Percentiles rank a stretch among this genome's conserved stretches.
These are phyloP conservation scores for Candida namnaoensis DNA, from an alignment of 805 yeast species.

Conservation along the genomic window DNA sequence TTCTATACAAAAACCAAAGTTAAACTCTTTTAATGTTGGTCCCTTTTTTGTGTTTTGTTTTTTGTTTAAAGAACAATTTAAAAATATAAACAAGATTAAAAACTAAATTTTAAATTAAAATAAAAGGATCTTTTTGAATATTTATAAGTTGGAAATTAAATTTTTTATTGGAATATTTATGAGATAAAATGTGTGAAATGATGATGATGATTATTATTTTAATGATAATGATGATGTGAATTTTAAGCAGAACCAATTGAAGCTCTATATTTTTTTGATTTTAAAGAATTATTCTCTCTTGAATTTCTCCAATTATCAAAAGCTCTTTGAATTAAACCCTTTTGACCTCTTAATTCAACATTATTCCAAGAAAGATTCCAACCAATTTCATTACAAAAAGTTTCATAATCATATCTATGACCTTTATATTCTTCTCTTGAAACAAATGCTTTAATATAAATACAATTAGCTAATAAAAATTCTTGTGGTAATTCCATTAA, in stretches of 20 bases:
- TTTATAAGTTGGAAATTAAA: too few species aligned
- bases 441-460: constrained; percentile 38
- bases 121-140: too few species aligned
- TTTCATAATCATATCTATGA: constrained; percentile 35
- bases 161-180: too few species aligned
- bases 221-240: too few species aligned
- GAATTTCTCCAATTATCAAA: constrained; percentile 47
- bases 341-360: constrained; percentile 29
- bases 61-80: too few species aligned
- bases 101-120: too few species aligned
- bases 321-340: constrained; percentile 44
- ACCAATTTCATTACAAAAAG: constrained; percentile 38
- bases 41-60: too few species aligned
- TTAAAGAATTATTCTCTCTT: constrained; percentile 27
- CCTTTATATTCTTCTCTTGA: constrained; percentile 33
- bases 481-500: constrained; percentile 14
- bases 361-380: constrained; percentile 37
- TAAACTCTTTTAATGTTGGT: too few species aligned
- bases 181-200: too few species aligned
- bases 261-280: constrained; percentile 6
- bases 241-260: not conserved
- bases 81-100: too few species aligned
- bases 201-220: too few species aligned
- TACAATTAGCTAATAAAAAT: constrained; percentile 32
- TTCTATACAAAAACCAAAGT: too few species aligned